Base-by-base conservation (phyloP, 1,284 basidiomycete genomes). In the Tremellales sp. region DNA sequence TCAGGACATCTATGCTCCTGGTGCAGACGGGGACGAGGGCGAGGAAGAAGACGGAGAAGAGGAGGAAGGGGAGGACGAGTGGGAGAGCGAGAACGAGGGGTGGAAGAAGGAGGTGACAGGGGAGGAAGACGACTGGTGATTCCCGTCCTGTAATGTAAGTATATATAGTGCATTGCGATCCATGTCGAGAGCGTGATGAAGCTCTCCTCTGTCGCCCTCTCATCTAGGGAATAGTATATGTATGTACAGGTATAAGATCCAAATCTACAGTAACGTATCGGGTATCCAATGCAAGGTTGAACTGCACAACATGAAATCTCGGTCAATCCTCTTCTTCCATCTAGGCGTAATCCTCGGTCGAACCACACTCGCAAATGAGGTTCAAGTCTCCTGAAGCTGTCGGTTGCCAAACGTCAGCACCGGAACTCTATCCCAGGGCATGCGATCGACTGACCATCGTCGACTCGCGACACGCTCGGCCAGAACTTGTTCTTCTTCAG, bases 401-500 rank as follows among this genome's bases (percentile, higher is more conserved):
- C 16, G 27, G 31, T 16, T 16, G 36, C 41, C 24, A 21, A 37
- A 40, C 24, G 43, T 37, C 34, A 7, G 12, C 6, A 6, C 14
- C 21, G 7, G 13, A 29, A 22, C 18, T 16, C 6, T 24, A 10
- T 31, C 29, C 29, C 10, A 31, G n/a, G 10, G 29, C 29, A 31
- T 10, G 29, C 16, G 10, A 4, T 3, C 14, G 12, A 75, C 82
- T 66, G 64, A 88, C 86, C 86, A 76, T 97, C 92, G 66, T 95
- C 91, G 43, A 97, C 80, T 45, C 92, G 79, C 10, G 86, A 85
- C 39, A 93, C 87, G 8, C 85, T 80, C 2, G 92, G 90, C 92
- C 92, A 95, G 75, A 95, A 93, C 74, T 97, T 97, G 76, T 80
- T 85, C 70, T 85, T 82, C 43, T 77, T 76, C 36, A 97, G 77